Conservation (phyloP, 768 basidiomycete genomes). For the Termitomyces sp. region DNA sequence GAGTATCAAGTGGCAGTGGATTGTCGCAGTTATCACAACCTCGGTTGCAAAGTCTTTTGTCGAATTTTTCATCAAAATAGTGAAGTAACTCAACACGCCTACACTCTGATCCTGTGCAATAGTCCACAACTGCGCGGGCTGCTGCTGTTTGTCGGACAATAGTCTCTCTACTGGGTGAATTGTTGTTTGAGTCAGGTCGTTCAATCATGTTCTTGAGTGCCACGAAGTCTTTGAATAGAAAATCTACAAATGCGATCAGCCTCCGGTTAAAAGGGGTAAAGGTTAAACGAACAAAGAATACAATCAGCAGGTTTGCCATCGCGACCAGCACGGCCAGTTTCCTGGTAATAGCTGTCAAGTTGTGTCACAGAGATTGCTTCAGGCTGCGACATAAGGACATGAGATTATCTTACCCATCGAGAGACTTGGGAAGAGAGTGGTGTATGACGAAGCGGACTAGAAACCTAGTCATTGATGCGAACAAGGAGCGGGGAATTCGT, state of each 20-base stretch:
- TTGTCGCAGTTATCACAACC: constrained; percentile 83
- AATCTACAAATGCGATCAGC: constrained; percentile 44
- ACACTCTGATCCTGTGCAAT: constrained; percentile 81
- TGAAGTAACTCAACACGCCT: constrained; percentile 81
- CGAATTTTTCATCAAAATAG: constrained; percentile 86
- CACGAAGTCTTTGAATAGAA: constrained; percentile 51
- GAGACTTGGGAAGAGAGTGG: constrained; percentile 68
- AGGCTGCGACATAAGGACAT: constrained; percentile 1
- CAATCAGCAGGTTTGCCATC: constrained; percentile 84
- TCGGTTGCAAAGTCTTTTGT: constrained; percentile 53
- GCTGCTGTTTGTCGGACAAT: constrained; percentile 63
- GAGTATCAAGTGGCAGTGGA: constrained; percentile 33
- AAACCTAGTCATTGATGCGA: not conserved
- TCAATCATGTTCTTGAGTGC: constrained; percentile 57
- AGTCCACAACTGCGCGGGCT: constrained; percentile 66
- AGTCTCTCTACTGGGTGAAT: constrained; percentile 40
- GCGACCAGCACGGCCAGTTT: constrained; percentile 94
- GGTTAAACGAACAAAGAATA: constrained; percentile 62
- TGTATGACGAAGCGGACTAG: constrained; percentile 92
- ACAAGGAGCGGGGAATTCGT: constrained; percentile 2
- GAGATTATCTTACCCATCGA: constrained; percentile 62
- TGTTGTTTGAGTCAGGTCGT: constrained; percentile 39
- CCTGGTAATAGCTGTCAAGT: constrained; percentile 73
- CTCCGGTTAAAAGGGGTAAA: not conserved
- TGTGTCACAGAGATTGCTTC: constrained; percentile 1